Evolutionary conservation across 192 early-diverging fungal species (phyloP).

Genomic region (Powellomyces hirtus): DNA sequence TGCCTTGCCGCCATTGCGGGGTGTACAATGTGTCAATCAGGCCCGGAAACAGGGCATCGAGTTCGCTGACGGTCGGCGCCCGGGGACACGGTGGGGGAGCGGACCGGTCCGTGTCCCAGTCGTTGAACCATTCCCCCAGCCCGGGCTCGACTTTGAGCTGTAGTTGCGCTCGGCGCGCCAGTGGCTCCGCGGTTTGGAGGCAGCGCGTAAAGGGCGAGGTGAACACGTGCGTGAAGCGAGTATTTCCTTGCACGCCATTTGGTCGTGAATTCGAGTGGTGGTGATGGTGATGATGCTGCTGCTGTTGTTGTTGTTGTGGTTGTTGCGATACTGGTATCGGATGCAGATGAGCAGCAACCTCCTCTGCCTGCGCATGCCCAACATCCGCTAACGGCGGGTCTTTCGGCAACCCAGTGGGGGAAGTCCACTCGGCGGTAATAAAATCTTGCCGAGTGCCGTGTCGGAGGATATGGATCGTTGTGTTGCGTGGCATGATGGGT

Average conservation of each 20-base stretch:
- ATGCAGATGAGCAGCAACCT: constrained; percentile 5
- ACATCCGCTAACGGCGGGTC: constrained; percentile 25
- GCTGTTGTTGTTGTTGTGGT: no score
- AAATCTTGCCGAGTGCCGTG: constrained; percentile 36
- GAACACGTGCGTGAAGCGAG: constrained; percentile 10
- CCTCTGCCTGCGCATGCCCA: constrained; percentile 14
- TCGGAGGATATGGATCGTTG: constrained; percentile 16
- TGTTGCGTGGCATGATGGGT: no score
- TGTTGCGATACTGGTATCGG: no score
- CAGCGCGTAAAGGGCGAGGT: constrained; percentile 37
- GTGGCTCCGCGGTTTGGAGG: constrained; percentile 31
- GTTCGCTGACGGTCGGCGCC: neutral
- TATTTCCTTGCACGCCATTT: neutral
- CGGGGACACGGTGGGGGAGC: neutral
- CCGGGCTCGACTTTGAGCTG: constrained; percentile 27
- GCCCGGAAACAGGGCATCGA: constrained; percentile 4
- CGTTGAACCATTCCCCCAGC: constrained; percentile 35
- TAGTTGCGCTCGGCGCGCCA: neutral
- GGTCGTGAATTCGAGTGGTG: neutral
- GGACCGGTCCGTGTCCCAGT: neutral
- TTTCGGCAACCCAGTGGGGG: constrained; percentile 13
- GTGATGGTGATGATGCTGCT: no score
- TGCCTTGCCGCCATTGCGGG: neutral
- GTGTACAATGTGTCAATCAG: constrained; percentile 3
- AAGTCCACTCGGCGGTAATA: constrained; percentile 7